Conservation (phyloP, 345 rosid species). For the Salix udensis region DNA sequence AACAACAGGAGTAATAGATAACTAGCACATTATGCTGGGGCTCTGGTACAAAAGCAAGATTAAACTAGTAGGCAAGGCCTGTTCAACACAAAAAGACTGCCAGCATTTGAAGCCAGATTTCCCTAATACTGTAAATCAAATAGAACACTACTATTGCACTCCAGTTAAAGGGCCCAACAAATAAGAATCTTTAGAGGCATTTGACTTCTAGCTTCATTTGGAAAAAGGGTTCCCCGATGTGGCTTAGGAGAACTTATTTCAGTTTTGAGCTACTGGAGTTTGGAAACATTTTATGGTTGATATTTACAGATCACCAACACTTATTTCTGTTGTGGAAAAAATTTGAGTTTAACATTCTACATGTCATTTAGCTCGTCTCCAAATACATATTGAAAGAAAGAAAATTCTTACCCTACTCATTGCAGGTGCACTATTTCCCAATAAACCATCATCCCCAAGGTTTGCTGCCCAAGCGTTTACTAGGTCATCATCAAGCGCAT, state of each 20-base stretch:
- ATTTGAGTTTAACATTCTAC: background rate
- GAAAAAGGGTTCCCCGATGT: background rate
- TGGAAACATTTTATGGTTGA: background rate
- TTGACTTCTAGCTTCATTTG: background rate
- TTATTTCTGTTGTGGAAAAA: background rate
- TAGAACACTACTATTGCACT: background rate
- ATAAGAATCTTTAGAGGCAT: background rate
- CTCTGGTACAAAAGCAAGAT: background rate
- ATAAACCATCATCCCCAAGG: constrained; percentile 90
- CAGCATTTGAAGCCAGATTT: background rate
- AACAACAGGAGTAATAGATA: background rate
- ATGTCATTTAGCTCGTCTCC: background rate
- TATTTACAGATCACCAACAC: background rate
- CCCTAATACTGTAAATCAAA: background rate
- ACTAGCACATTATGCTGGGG: background rate
- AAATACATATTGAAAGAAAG: background rate
- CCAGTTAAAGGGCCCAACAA: background rate
- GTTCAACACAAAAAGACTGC: background rate
- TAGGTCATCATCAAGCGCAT: constrained; percentile 90
- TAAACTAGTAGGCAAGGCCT: background rate
- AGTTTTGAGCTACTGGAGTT: background rate
- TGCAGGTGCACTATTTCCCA: constrained; percentile 86
- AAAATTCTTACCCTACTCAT: constrained; percentile 67
- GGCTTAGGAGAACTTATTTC: background rate
- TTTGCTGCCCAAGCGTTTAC: constrained; percentile 99